Evolutionary conservation across 176 grass and related monocot species (phyloP), one percentile per base, ranked within the genome.

Genomic region (Eragrostis curvula): DNA sequence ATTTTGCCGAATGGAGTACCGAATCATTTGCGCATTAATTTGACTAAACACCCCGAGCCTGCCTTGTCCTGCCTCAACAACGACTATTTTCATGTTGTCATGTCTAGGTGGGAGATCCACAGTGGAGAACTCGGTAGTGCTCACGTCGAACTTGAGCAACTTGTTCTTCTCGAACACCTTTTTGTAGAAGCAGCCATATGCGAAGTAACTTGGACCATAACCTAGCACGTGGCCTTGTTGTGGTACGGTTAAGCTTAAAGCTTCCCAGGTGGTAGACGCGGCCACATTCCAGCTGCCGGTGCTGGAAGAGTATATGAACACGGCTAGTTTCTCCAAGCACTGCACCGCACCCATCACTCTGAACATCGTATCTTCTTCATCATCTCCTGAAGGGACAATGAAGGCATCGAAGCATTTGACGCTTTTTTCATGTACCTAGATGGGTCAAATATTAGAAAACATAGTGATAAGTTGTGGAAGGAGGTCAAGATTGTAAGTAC

Each of bases 361-460:
- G 63, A 84, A 84, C 8, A 73, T 60, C 7, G 63, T 58, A 7
- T 39, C 64, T 8, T 56, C 71, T 13, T 43, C 71, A n/a, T 45
- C 60, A 9, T 45, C 32, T 4, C 7, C 23, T 20, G 66, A 18
- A 21, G 82, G 73, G 21, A 73, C 51, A 0, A 77, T 52, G 17
- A 45, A 60, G 14, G 71, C 15, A 23, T 15, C 6, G 47, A 53
- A 65, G 18, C 8, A 18, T 10, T 10, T 45, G 20, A 44, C 25
- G 9, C 27, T 27, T 5, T 1, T 10, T 70, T n/a, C 41, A 23
- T 6, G 32, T 36, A 36, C 32, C 32, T 36, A 4, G 32, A 36
- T 36, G 32, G 32, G 32, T 36, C 32, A 36, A 36, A 36, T 36
- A 36, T 2, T 4, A 36, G 32, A 36, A 36, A 36, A 36, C 3